A percentile compares a stretch with the other conserved stretches of the same genome.
Evolutionary conservation across 2,329 filamentous ascomycete genomes (phyloP).

Genomic region (Diaporthe destruens): DNA sequence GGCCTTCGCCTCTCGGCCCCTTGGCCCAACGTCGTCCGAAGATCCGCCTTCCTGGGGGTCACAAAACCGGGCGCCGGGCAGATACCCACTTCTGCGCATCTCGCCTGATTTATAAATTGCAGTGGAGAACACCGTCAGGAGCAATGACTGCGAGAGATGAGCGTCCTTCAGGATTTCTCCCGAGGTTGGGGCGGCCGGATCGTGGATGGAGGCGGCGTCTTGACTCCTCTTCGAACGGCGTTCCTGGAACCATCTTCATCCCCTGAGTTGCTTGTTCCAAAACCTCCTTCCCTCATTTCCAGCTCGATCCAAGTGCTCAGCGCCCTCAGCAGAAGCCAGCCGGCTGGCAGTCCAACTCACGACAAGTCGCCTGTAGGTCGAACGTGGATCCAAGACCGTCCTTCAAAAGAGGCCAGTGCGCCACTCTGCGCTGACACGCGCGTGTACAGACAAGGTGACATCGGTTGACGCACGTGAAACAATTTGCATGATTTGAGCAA

Average conservation of each 20-base stretch:
- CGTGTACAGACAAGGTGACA: not conserved
- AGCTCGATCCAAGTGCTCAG: not conserved
- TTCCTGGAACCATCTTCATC: not conserved
- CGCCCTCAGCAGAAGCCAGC: not conserved
- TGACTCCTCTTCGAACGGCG: not conserved
- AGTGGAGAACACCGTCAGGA: slow-evolving; percentile 29
- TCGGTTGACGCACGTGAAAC: slow-evolving; percentile 23
- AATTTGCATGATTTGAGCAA: not conserved
- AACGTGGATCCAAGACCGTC: not conserved
- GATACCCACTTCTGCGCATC: slow-evolving; percentile 34
- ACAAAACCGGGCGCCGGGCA: slow-evolving; percentile 26
- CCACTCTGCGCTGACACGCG: not conserved
- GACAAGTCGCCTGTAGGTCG: not conserved
- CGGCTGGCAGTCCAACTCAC: not conserved
- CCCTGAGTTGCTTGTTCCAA: not conserved
- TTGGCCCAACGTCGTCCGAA: slow-evolving; percentile 14
- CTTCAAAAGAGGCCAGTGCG: not conserved
- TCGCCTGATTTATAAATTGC: slow-evolving; percentile 21
- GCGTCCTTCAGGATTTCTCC: not conserved
- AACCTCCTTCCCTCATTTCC: not conserved
- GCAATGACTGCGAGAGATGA: slow-evolving; percentile 8
- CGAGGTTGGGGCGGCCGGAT: not conserved
- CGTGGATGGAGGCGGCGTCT: slow-evolving; percentile 3
- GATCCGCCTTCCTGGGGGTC: not conserved
- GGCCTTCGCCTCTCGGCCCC: not conserved